phyloP scores from a whole-genome alignment of 305 asterid species.

The Solanum chacoense region DNA sequence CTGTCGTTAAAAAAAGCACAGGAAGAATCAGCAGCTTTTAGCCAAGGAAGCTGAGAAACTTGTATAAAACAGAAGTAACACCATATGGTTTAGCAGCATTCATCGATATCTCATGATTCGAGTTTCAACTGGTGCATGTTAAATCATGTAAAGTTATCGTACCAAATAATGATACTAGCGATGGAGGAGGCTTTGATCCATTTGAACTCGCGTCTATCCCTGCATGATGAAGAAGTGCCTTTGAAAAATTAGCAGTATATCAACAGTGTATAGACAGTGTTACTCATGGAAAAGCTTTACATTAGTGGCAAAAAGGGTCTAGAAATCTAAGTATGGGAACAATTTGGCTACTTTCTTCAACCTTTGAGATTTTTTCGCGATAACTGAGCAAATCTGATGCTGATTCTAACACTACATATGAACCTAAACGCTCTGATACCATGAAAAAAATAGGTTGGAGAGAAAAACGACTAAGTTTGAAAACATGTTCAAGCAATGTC shows the following conservation, averaged over 20 bases:
- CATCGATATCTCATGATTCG: neutral
- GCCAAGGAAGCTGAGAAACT: neutral
- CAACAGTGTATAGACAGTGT: neutral
- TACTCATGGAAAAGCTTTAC: neutral
- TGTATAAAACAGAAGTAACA: neutral
- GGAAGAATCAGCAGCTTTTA: neutral
- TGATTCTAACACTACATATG: neutral
- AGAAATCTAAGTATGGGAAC: neutral
- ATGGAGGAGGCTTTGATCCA: conserved; percentile 59
- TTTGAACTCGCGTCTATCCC: conserved; percentile 45
- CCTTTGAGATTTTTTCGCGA: accelerated
- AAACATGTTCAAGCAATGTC: neutral
- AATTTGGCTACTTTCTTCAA: neutral
- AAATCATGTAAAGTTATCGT: conserved; percentile 4
- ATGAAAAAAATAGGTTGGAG: neutral
- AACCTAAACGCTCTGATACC: neutral
- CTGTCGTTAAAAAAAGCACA: neutral
- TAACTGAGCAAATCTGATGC: neutral
- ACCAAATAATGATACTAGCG: conserved; percentile 69
- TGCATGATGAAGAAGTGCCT: conserved; percentile 11
- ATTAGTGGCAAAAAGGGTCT: neutral
- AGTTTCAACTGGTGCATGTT: neutral
- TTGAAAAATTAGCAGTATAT: neutral
- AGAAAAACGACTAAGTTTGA: neutral
- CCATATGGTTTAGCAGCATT: neutral